Percentiles rank a stretch among this genome's conserved stretches.
Evolutionary conservation across 2,329 filamentous ascomycete species (phyloP).

Genomic region (Calonectria honghensis): DNA sequence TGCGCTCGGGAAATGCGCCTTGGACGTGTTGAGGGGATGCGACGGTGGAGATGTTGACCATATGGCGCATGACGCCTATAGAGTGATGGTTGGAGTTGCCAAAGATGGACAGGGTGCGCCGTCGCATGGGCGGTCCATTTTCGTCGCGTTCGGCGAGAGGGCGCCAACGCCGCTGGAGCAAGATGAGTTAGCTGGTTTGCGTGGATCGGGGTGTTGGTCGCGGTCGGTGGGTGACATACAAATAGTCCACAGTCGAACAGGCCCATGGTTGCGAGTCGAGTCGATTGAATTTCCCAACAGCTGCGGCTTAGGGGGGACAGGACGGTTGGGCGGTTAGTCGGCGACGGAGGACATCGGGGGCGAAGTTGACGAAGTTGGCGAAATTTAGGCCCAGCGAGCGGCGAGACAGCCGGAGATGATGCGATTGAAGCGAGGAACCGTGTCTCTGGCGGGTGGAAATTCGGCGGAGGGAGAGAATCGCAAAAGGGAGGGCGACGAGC

Average conservation of each 20-base stretch:
- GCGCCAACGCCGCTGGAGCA: conserved; percentile 18
- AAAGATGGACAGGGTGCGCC: conserved; percentile 64
- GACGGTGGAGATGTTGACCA: conserved; percentile 59
- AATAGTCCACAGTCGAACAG: conserved; percentile 48
- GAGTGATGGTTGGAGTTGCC: conserved; percentile 60
- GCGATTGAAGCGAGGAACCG: conserved; percentile 4
- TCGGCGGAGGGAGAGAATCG: conserved; percentile 18
- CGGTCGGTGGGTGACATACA: conserved; percentile 38
- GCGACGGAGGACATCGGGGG: conserved; percentile 47
- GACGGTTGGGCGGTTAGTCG: conserved; percentile 28
- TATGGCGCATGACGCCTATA: conserved; percentile 54
- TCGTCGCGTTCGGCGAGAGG: conserved; percentile 42
- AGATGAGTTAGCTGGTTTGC: background rate
- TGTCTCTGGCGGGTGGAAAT: conserved; percentile 16
- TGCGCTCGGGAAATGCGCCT: conserved; percentile 46
- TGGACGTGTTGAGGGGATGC: conserved; percentile 55
- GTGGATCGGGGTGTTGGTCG: background rate
- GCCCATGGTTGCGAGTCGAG: conserved; percentile 43
- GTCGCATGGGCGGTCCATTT: conserved; percentile 53
- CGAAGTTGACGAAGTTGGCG: conserved; percentile 31
- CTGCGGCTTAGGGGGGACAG: conserved; percentile 46
- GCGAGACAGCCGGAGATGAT: conserved; percentile 18
- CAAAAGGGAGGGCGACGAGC: conserved; percentile 41
- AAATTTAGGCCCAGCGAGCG: background rate
- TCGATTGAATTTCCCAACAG: conserved; percentile 32